Evolutionary conservation across 768 basidiomycete species (phyloP), one percentile per base, ranked within the genome.

Genomic region (Boletellus ananas): DNA sequence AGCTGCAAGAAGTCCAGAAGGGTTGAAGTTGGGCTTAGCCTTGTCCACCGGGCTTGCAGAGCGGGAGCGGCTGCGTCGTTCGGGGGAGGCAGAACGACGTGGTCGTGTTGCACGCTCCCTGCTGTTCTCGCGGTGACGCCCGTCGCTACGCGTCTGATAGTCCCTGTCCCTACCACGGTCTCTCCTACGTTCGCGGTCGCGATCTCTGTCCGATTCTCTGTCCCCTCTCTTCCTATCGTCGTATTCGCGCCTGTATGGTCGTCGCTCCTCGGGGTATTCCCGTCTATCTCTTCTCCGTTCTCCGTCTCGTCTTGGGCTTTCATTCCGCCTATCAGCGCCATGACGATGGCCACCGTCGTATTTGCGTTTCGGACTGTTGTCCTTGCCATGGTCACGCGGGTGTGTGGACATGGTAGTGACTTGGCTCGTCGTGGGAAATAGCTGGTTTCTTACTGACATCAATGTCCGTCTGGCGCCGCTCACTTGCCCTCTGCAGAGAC

Each of bases 1-100:
- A 4, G 95, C 95, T 1, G 95, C 96, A 34, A 99, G 79, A 7
- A 95, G 75, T 12, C 96, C 96, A 17, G 93, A 96, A 5, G 80
- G 79, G 14, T 73, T 79, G 65, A 95, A 97, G 64, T 96, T 94
- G 10, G 96, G 94, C 71, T 95, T 93, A 6, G 80, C 72, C 62
- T 87, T 87, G 60, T 79, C 78, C 40, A 73, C 72, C 33, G 62
- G 65, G 33, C 72, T 74, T 34, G 68, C 70, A 5, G 81, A 79
- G 34, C 69, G 72, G 1, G 79, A 73, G 20, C 57, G 62, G n/a
- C 79, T 72, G 35, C 67, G 71, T 20, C 43, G 57, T 34, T 33
- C 40, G 25, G 68, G 85, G 7, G 85, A 87, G 3, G 79, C 81
- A 33, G 87, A 88, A 29, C 86, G 82, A 43, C 69, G 71, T 17